Evolutionary conservation across 345 rosid genomes (phyloP).

Genomic region (Angophora floribunda): DNA sequence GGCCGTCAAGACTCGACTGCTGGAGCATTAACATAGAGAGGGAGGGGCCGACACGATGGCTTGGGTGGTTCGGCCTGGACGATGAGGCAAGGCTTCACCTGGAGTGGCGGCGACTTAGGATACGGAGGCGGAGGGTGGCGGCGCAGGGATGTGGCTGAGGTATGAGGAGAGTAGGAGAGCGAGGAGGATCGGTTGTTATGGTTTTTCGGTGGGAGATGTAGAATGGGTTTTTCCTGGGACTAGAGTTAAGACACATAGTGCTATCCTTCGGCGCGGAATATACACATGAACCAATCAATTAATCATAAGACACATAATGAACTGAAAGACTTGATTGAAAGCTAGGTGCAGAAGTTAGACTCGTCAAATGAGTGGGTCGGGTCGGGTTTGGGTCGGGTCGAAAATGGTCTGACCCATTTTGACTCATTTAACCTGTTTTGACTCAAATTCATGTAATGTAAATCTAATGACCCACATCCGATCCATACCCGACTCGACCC

Average conservation of each 20-base stretch:
- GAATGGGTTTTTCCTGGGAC: background rate
- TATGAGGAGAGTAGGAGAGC: background rate
- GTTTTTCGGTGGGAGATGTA: background rate
- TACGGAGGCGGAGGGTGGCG: background rate
- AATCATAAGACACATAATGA: background rate
- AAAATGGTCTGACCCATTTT: no score
- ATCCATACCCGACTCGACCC: no score
- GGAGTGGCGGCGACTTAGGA: background rate
- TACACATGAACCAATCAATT: background rate
- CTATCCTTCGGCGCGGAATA: rapidly evolving
- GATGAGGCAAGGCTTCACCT: background rate
- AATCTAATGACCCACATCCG: no score
- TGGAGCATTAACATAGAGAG: background rate
- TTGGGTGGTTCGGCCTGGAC: background rate
- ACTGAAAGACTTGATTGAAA: background rate
- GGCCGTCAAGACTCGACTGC: background rate
- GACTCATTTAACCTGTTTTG: no score
- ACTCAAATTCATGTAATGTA: no score
- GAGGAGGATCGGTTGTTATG: background rate
- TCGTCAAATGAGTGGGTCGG: no score
- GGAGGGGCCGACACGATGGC: background rate
- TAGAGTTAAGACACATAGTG: background rate
- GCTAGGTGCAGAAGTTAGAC: background rate
- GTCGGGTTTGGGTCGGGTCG: no score
- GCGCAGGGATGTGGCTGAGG: background rate